Conservation (phyloP, 176 grass and related monocot genomes). For the Avena insularis region DNA sequence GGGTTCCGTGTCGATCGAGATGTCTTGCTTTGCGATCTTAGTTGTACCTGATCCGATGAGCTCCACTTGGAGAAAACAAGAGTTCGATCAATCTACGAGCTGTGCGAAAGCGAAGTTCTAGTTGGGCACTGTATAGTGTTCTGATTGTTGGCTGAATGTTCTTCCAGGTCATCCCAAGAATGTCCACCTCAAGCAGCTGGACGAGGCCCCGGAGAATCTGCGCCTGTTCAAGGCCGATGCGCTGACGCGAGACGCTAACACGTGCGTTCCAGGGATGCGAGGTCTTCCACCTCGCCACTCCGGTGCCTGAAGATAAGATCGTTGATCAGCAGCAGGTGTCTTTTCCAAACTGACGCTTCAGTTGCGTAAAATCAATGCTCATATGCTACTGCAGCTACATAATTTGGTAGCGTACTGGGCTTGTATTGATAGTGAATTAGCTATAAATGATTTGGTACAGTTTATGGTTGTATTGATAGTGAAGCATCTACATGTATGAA, state of each 20-base stretch:
- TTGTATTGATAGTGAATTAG: neutral
- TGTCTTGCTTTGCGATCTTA: neutral
- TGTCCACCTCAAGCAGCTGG: conserved; percentile 54
- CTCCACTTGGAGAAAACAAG: neutral
- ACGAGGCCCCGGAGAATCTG: conserved; percentile 57
- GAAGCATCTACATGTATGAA: neutral
- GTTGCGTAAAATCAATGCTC: neutral
- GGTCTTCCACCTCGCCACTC: conserved; percentile 70
- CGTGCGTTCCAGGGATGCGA: conserved; percentile 54
- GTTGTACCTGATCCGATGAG: neutral
- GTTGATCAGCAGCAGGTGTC: conserved; percentile 54
- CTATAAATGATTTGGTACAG: neutral
- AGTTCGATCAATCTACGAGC: too few species aligned
- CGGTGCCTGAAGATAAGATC: conserved; percentile 56
- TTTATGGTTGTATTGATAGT: neutral
- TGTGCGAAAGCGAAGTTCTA: neutral
- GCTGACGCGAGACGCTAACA: conserved; percentile 50
- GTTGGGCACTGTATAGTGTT: neutral
- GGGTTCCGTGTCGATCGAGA: neutral
- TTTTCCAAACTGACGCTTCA: neutral
- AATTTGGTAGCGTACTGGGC: neutral
- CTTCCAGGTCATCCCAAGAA: conserved; percentile 62
- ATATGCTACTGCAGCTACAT: neutral
- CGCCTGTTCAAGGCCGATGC: conserved; percentile 67
- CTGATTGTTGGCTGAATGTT: conserved; percentile 15